Conservation (phyloP, 2,329 filamentous ascomycete genomes). For the Neonectria neomacrospora region DNA sequence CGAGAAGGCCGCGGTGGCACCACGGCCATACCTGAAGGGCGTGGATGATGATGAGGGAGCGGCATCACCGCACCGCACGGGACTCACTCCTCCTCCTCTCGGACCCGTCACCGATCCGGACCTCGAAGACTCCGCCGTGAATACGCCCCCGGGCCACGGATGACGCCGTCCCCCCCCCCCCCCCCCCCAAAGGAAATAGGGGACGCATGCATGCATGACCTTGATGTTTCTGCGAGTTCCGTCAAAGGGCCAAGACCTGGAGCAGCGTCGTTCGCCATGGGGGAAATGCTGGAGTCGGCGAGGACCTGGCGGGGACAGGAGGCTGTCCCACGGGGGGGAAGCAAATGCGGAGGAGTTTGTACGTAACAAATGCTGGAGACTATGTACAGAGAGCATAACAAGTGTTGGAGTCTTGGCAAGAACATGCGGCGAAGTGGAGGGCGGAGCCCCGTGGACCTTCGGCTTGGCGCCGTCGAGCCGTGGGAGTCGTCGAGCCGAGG, state of each 20-base stretch:
- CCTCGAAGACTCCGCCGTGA: constrained; percentile 18
- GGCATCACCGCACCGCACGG: constrained; percentile 30
- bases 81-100: constrained; percentile 3
- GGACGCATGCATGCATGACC: not conserved
- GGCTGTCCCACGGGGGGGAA: constrained; percentile 42
- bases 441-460: not conserved
- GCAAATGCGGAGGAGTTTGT: constrained; percentile 28
- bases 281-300: constrained; percentile 35
- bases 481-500: not conserved
- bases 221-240: not conserved
- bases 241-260: constrained; percentile 7
- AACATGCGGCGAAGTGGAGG: constrained; percentile 1
- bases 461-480: constrained; percentile 15
- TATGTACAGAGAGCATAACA: too few relatives aligned
- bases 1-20: constrained; percentile 22
- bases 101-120: constrained; percentile 23
- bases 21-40: constrained; percentile 7
- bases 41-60: constrained; percentile 19
- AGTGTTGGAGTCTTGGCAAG: constrained; percentile 14
- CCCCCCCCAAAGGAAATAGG: not conserved
- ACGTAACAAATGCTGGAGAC: constrained; percentile 35
- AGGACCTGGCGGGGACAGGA: constrained; percentile 29
- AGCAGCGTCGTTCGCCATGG: constrained; percentile 20
- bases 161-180: not conserved
- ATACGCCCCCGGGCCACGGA: constrained; percentile 7